Conservation (phyloP, 2,329 filamentous ascomycete species). For the Fusarium drepaniforme region DNA sequence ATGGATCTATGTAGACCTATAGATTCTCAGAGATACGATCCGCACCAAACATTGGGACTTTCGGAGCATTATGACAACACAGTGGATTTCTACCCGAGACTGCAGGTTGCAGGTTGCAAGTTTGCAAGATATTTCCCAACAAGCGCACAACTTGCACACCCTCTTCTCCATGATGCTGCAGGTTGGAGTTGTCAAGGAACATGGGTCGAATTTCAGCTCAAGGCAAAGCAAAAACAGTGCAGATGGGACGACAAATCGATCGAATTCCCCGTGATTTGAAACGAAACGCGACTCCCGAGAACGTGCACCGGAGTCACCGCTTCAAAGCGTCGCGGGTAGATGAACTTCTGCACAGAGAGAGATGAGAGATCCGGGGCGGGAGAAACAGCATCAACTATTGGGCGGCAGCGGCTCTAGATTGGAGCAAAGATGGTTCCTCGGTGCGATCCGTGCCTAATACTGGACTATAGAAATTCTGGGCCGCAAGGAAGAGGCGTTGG, state of each 20-base stretch:
- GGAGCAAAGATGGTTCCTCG: background rate
- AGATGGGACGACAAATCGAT: conserved; percentile 7
- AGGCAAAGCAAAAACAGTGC: background rate
- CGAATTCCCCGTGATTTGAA: conserved; percentile 1
- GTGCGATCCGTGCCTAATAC: background rate
- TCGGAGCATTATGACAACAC: conserved; percentile 14
- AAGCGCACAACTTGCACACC: conserved; percentile 19
- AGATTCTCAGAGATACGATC: conserved; percentile 35
- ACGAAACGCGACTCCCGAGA: background rate
- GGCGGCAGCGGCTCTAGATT: background rate
- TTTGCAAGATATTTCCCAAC: conserved; percentile 36
- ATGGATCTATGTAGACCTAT: conserved; percentile 12
- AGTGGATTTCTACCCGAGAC: conserved; percentile 2
- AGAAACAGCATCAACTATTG: background rate
- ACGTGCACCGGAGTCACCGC: conserved; percentile 6
- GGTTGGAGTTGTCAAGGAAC: background rate
- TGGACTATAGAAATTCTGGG: background rate
- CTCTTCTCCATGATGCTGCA: background rate
- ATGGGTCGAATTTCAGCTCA: background rate
- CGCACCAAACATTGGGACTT: conserved; percentile 22
- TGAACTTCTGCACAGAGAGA: background rate
- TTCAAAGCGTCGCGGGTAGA: conserved; percentile 3
- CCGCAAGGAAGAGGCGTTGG: background rate
- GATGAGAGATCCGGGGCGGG: background rate
- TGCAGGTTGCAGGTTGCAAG: conserved; percentile 22